Evolutionary conservation across 129 eudicot genomes (phyloP), one percentile per base, ranked within the genome.

Genomic region (Arctium minus): DNA sequence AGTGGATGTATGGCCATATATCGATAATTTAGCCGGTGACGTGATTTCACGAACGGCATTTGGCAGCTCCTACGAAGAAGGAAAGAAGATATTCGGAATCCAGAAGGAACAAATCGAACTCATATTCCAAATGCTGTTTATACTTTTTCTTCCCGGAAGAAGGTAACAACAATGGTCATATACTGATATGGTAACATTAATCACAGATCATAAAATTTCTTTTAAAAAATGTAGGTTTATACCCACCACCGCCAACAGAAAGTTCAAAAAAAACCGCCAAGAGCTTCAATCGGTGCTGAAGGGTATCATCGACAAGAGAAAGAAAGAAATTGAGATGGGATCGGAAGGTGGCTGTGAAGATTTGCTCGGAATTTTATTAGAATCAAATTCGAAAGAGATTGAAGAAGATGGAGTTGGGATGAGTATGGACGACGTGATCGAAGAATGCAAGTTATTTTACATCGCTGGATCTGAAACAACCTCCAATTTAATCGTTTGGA

Each of bases 381-480:
- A 88, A 18, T 88, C 86, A 7, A 82, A 82, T 39, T 10, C 18
- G 5, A 81, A 85, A 35, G 86, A 84, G 38, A 84, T 79, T 17
- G 76, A 84, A 64, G 85, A 84, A 71, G 31, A 76, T 76, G 84
- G 81, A 73, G 53, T 46, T 32, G 84, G 85, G 44, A 48, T 88
- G 81, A 78, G 78, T 27, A 84, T 74, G 81, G 85, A 82, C 2
- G 88, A 89, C 0, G 87, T 87, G 81, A 89, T 89, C 53, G 92
- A 85, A 42, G 90, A 89, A 80, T 87, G 90, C 70, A 89, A 89
- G 30, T 36, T 87, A 48, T 87, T 89, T 39, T 87, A 89, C 79
- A 12, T 80, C 0, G 90, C 89, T 33, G 89, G 87, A 12, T 84
- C 84, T 8, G 90, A 87, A n/a, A 87, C 80, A 13, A 87, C 89